Evolutionary conservation across 768 basidiomycete species (phyloP).

Genomic region (Amanita phalloides): DNA sequence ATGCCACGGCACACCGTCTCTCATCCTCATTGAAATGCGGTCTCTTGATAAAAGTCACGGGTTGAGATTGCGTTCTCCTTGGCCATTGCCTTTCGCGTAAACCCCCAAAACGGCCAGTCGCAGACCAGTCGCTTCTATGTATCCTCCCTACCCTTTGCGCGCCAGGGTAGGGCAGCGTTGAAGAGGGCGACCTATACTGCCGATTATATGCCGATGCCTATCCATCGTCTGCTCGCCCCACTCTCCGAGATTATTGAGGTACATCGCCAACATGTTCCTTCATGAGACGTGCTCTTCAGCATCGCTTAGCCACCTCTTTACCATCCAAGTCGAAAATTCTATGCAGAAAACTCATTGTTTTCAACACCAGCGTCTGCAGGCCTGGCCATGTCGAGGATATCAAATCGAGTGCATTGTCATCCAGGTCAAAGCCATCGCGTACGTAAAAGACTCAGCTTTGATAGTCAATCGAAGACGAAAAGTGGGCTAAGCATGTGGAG

Average conservation of each 20-base stretch:
- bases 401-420: no score
- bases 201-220: conserved; percentile 4
- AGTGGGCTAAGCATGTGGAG: no score
- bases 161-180: background rate
- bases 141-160: background rate
- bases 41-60: background rate
- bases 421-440: no score
- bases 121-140: background rate
- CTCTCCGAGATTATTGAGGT: background rate
- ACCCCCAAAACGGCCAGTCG: background rate
- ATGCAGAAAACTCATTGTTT: no score
- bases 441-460: no score
- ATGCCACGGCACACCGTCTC: background rate
- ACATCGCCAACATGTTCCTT: no score
- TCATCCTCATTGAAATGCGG: background rate
- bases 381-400: no score
- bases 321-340: no score
- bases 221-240: background rate
- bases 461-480: no score
- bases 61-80: background rate
- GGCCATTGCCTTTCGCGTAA: background rate
- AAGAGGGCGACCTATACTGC: background rate
- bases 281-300: no score
- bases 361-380: no score
- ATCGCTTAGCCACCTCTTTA: no score